phyloP scores from a whole-genome alignment of 2,329 filamentous ascomycete genomes.

The Didymella pomorum region DNA sequence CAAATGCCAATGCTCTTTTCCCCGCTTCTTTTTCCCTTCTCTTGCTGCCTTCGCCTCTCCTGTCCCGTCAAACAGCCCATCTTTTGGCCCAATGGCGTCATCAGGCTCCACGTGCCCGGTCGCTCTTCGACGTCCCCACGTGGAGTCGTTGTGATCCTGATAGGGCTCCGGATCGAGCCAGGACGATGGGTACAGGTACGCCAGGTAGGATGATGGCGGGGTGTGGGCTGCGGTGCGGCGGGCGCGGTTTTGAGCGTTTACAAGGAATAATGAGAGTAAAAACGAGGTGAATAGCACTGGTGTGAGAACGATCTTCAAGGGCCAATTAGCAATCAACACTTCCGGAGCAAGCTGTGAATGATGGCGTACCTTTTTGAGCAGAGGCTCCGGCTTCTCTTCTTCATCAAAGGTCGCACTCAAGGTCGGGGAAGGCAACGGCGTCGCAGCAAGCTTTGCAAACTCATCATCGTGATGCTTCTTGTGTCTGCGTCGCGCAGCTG shows the following conservation, averaged over 20 bases:
- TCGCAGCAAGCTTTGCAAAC: constrained; percentile 41
- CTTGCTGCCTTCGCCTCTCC: neutral
- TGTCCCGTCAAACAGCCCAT: constrained; percentile 11
- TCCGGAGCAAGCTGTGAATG: neutral
- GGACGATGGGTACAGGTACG: constrained; percentile 34
- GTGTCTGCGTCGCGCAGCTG: constrained; percentile 27
- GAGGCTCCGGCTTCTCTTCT: constrained; percentile 31
- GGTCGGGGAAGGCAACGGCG: constrained; percentile 34
- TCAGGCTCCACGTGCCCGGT: constrained; percentile 35
- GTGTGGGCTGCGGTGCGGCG: constrained; percentile 54
- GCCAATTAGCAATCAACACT: neutral
- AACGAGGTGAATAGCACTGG: constrained; percentile 71
- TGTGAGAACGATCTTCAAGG: constrained; percentile 61
- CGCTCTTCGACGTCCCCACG: constrained; percentile 29
- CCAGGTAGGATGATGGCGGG: constrained; percentile 31
- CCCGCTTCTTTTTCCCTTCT: constrained; percentile 28
- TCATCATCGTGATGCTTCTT: constrained; percentile 40
- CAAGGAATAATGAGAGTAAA: constrained; percentile 68
- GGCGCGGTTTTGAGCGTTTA: constrained; percentile 66
- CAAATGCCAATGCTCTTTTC: constrained; percentile 47
- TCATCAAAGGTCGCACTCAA: constrained; percentile 31
- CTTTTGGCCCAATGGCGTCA: constrained; percentile 26
- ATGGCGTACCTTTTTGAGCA: constrained; percentile 36
- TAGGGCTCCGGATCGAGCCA: constrained; percentile 56
- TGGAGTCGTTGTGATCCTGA: constrained; percentile 48